Conservation (phyloP, 164 flowering plant genomes). For the Stephania yunnanensis region DNA sequence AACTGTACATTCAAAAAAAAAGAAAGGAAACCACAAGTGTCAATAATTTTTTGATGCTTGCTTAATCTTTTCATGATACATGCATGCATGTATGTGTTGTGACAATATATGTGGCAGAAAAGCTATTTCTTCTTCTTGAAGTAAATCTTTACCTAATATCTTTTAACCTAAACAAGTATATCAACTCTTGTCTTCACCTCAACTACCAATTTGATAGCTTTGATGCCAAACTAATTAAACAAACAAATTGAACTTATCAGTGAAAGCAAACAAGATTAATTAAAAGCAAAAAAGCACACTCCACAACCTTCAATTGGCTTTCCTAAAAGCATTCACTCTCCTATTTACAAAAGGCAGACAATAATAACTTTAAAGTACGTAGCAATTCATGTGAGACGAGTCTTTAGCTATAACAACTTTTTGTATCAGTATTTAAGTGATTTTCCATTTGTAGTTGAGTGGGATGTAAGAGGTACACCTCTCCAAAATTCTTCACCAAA, state of each 20-base stretch:
- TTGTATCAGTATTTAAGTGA: slow-evolving; percentile 19
- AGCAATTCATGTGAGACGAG: slow-evolving; percentile 10
- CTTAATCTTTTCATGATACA: neutral
- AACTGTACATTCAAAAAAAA: neutral
- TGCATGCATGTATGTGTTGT: too few relatives aligned
- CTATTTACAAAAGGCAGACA: neutral
- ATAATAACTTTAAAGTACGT: neutral
- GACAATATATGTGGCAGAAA: neutral
- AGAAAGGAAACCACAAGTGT: neutral
- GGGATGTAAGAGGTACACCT: slow-evolving; percentile 18
- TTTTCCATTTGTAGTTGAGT: slow-evolving; percentile 19
- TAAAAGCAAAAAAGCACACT: slow-evolving; percentile 16
- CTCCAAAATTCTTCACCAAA: neutral
- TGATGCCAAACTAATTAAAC: neutral
- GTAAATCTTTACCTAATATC: neutral
- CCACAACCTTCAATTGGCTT: slow-evolving; percentile 20
- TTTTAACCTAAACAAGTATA: neutral
- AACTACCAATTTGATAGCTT: neutral
- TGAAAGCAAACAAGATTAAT: slow-evolving; percentile 9
- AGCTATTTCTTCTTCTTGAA: neutral
- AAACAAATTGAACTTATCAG: neutral
- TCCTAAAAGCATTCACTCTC: slow-evolving; percentile 19
- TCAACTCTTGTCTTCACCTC: neutral
- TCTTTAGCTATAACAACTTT: slow-evolving; percentile 9
- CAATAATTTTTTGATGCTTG: neutral